Evolutionary conservation across 306 rosid genomes (phyloP), one percentile per base, ranked within the genome.

Genomic region (Argentina anserina): DNA sequence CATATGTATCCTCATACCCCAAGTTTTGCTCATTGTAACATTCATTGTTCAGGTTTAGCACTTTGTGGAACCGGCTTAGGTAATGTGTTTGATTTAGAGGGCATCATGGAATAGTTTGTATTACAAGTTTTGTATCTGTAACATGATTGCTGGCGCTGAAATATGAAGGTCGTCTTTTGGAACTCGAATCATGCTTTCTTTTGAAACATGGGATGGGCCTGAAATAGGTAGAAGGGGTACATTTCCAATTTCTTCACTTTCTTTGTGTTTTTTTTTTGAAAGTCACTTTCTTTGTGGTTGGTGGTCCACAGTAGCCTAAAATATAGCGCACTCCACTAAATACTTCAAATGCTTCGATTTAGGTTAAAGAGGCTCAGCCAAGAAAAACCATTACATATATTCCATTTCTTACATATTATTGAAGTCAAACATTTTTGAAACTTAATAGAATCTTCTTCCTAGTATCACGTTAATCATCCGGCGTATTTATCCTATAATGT

Each of bases 11-110:
- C 63, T 50, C 9, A 34, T 13, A 49, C 25, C 65, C 15, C 41
- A 71, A 18, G 45, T 71, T 56, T 58, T 26, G 52, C 55, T 9
- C 55, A 58, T 25, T 67, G 56, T 55, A 40, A 28, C 28, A 55
- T 39, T 71, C 67, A 6, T 29, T 58, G 28, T 55, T 10, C 50
- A 47, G 28, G 49, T 53, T 40, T 39, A 37, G 23, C 47, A 26
- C 46, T 67, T 75, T 34, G 55, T 47, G 23, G 52, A 37, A 11
- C 55, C 42, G 73, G 25, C 50, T 9, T 64, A 15, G 62, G 41
- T 25, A 14, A 33, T 25, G 0, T 8, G 25, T 45, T 47, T 69
- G 14, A 29, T 42, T 21, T 17, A 37, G 71, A 23, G n/a, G 65
- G 17, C 67, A 23, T 9, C 1, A 9, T 3, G 23, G 37, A 33